phyloP scores from a whole-genome alignment of 768 basidiomycete genomes.

The Cystofilobasidium bisporidii region DNA sequence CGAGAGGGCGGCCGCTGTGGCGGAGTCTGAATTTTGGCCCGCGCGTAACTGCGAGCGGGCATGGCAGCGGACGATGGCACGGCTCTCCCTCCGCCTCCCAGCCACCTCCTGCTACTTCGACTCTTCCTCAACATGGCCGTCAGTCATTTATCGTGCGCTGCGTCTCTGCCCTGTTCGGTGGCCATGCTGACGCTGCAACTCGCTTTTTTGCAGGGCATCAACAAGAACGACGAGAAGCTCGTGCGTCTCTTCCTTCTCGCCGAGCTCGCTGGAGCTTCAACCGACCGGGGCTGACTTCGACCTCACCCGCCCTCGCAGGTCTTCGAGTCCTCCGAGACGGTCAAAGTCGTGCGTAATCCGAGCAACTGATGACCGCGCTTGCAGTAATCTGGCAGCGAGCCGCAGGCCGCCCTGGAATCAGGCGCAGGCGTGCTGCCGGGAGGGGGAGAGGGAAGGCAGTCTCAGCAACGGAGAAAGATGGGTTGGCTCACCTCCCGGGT shows the following conservation, averaged over 20 bases:
- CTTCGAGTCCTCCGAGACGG: slow-evolving; percentile 39
- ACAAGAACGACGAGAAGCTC: slow-evolving; percentile 24
- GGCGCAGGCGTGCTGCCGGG: neutral
- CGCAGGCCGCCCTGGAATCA: no score
- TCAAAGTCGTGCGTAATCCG: slow-evolving; percentile 31
- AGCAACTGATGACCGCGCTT: neutral
- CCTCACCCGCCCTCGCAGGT: neutral
- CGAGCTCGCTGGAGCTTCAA: neutral
- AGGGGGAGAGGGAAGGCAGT: neutral
- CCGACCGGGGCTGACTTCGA: neutral
- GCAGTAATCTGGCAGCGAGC: no score
- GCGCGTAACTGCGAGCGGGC: no score
- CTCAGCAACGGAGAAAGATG: slow-evolving; percentile 16
- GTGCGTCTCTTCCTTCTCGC: slow-evolving; percentile 11
- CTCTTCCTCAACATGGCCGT: neutral
- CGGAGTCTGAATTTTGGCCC: no score
- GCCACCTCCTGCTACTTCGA: no score
- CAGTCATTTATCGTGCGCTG: no score
- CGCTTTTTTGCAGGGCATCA: slow-evolving; percentile 14
- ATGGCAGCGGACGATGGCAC: no score
- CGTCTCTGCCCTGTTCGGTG: neutral
- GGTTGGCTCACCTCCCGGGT: slow-evolving; percentile 25
- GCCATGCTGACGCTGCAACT: neutral
- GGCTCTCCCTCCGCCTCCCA: no score
- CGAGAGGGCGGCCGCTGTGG: no score